Evolutionary conservation across 768 basidiomycete genomes (phyloP), one percentile per base, ranked within the genome.

Genomic region (Tephrocybe sp.): DNA sequence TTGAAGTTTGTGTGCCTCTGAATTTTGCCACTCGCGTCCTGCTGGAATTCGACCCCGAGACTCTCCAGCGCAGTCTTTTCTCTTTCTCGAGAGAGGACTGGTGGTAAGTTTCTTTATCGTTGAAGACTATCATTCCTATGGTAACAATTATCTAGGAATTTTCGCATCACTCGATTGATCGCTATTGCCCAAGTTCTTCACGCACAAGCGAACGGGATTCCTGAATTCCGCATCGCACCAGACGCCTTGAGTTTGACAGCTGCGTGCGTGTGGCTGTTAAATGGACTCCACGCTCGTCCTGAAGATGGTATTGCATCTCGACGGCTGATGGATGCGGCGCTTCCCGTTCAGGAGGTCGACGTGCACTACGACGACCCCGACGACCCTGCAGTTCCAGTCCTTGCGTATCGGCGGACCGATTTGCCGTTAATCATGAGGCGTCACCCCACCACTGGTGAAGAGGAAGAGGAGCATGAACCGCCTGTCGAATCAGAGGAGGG

Each of bases 241-340:
- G 46, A 54, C 13, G 45, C 51, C n/a, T 22, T 57, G 13, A 26
- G 46, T 2, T 50, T 61, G 19, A 56, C 58, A 0, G 52, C 52
- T 11, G 54, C 51, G 4, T 50, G 44, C n/a, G 43, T 55, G 1
- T 61, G 55, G 57, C 42, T 59, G 1, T 24, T 49, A 4, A 61
- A 61, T 34, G 25, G 52, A 21, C 39, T 59, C 5, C 58, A 61
- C 41, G 41, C 58, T 18, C 41, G 52, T 5, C 56, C 54, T 1
- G 49, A 60, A 5, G 52, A 53, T 21, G 54, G 57, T 1, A 39
- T 54, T 9, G 51, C 57, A 7, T 47, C 47, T 8, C 32, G 53
- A 21, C 21, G 39, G 1, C 52, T 61, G 16, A 52, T 59, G 47
- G 35, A 47, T 5, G 46, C 51, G 5, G 46, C 38, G 6, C 49